phyloP scores from a whole-genome alignment of 1,284 basidiomycete genomes.

The Pseudozyma sp. region DNA sequence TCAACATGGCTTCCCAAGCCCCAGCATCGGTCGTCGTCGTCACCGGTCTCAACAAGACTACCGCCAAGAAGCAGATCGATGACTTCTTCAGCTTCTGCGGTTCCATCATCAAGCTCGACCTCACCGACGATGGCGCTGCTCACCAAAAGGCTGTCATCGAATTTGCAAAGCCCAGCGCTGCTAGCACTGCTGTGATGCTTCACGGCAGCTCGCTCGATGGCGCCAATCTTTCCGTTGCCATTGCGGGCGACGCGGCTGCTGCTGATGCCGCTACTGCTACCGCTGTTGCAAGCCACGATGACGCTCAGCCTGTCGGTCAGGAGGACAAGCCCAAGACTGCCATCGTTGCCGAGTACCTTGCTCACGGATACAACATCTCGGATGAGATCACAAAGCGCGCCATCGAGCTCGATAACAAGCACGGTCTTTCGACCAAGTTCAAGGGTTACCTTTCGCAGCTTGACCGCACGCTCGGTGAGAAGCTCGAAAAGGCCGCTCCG shows the following conservation, averaged over 20 bases:
- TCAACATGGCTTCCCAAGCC: conserved; percentile 22
- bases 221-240: conserved; percentile 44
- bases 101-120: conserved; percentile 45
- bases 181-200: conserved; percentile 59
- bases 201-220: conserved; percentile 60
- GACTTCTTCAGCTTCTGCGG: conserved; percentile 66
- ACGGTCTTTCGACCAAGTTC: conserved; percentile 57
- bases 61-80: conserved; percentile 53
- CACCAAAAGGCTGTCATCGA: conserved; percentile 43
- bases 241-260: conserved; percentile 16
- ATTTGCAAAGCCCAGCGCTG: conserved; percentile 48
- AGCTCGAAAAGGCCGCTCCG: conserved; percentile 39
- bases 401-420: conserved; percentile 62
- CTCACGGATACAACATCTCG: conserved; percentile 59
- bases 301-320: conserved; percentile 46
- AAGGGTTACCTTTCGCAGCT: conserved; percentile 54
- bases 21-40: conserved; percentile 45
- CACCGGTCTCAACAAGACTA: conserved; percentile 46
- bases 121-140: conserved; percentile 33
- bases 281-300: conserved; percentile 14
- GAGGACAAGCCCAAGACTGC: conserved; percentile 64
- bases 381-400: conserved; percentile 62
- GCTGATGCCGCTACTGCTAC: conserved; percentile 19
- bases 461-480: conserved; percentile 57
- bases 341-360: conserved; percentile 61